Percentiles rank a stretch among this genome's conserved stretches.
Conservation (phyloP, 2,329 filamentous ascomycete genomes). For the Hypoxylon sp. region DNA sequence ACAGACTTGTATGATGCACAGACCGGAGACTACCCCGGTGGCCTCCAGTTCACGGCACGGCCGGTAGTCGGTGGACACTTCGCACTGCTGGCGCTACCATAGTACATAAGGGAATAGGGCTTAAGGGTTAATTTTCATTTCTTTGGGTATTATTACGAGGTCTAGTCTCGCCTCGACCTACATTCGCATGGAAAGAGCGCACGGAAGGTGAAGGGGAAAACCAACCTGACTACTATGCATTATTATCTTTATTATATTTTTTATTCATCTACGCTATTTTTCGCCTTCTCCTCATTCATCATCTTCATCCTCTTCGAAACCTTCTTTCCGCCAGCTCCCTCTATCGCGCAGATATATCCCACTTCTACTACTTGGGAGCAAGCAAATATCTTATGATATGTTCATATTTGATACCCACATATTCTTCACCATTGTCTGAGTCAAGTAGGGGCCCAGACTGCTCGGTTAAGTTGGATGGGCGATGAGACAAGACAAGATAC, state of each 20-base stretch:
- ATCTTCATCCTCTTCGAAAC: slow-evolving; percentile 11
- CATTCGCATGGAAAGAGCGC: slow-evolving; percentile 11
- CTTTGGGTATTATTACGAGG: slow-evolving; percentile 6
- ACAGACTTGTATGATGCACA: slow-evolving; percentile 84
- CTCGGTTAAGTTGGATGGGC: not conserved
- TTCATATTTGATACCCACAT: slow-evolving; percentile 33
- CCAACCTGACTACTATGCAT: slow-evolving; percentile 7
- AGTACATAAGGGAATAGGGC: slow-evolving; percentile 6
- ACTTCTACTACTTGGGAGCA: not conserved
- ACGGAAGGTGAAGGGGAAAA: slow-evolving; percentile 19
- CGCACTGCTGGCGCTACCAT: slow-evolving; percentile 77
- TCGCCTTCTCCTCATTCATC: slow-evolving; percentile 5
- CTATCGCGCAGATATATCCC: slow-evolving; percentile 1
- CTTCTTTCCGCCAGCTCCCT: slow-evolving; percentile 8
- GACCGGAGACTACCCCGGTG: slow-evolving; percentile 75
- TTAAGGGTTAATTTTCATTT: slow-evolving; percentile 11
- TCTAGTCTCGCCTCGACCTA: slow-evolving; percentile 15
- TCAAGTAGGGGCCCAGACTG: slow-evolving; percentile 3
- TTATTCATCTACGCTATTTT: not conserved
- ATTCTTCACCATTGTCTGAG: slow-evolving; percentile 8
- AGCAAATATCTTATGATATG: slow-evolving; percentile 15
- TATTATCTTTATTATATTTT: slow-evolving; percentile 13
- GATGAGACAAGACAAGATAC: slow-evolving; percentile 3
- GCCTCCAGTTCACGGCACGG: slow-evolving; percentile 79
- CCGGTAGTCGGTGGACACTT: slow-evolving; percentile 88